phyloP scores from a whole-genome alignment of 345 rosid species.

The Eucalyptus regnans region DNA sequence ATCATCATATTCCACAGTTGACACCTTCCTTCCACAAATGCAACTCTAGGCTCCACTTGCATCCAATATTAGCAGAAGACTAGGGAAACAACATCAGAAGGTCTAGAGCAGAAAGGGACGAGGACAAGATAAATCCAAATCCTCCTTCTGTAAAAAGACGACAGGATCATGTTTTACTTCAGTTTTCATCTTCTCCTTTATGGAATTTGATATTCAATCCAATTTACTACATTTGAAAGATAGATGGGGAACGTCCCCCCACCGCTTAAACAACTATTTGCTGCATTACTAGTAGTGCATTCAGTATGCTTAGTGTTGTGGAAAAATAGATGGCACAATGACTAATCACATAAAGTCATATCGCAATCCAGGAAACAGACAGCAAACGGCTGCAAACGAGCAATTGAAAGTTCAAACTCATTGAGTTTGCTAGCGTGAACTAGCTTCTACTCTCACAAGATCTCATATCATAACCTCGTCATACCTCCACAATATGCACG shows the following conservation, averaged over 20 bases:
- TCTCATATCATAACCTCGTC: not conserved
- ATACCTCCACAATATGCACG: conserved; percentile 56
- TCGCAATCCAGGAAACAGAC: not conserved
- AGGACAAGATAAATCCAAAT: not conserved
- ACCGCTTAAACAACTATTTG: accelerated
- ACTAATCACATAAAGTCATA: not conserved
- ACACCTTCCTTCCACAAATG: not conserved
- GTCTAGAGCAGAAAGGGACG: not conserved
- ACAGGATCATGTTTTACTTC: not conserved
- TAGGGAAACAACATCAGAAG: not conserved
- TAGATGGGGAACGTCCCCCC: not conserved
- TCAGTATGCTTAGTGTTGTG: not conserved
- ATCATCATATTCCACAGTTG: not conserved
- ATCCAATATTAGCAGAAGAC: not conserved
- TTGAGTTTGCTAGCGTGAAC: not conserved
- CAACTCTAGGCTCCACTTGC: not conserved
- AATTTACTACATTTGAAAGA: not conserved
- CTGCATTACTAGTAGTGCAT: not conserved
- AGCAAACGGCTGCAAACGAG: not conserved
- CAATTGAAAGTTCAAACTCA: not conserved
- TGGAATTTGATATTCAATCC: not conserved
- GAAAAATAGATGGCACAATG: not conserved
- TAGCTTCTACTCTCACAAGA: not conserved
- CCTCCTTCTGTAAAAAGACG: not conserved
- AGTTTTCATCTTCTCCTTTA: not conserved